A percentile compares a stretch with the other conserved stretches of the same genome.
Conservation (phyloP, 1,284 basidiomycete genomes). For the Phlebopus sp. region DNA sequence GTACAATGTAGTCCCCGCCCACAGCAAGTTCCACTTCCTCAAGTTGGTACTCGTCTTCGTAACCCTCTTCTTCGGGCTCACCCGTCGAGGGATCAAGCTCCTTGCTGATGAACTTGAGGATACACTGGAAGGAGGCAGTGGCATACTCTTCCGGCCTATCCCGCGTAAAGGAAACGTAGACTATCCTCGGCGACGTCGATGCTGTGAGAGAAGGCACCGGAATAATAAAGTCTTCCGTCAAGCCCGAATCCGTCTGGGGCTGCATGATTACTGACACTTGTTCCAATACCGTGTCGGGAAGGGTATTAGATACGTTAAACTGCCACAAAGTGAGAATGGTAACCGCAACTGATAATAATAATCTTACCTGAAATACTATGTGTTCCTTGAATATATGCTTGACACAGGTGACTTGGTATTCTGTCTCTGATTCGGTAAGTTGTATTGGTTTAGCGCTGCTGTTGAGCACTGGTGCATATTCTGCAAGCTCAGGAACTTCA, state of each 20-base stretch:
- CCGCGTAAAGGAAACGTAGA: constrained; percentile 95
- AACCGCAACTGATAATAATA: neutral
- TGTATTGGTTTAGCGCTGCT: constrained; percentile 80
- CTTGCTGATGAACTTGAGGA: constrained; percentile 96
- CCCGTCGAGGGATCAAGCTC: constrained; percentile 97
- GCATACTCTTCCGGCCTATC: constrained; percentile 76
- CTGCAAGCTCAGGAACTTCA: constrained; percentile 82
- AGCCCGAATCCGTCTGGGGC: constrained; percentile 68
- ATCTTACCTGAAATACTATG: constrained; percentile 89
- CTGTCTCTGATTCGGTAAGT: constrained; percentile 96
- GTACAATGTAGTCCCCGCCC: constrained; percentile 91
- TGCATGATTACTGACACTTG: constrained; percentile 95
- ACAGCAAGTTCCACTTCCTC: constrained; percentile 94
- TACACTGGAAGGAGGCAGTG: constrained; percentile 84
- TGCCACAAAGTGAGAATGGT: constrained; percentile 33
- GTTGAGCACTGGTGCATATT: constrained; percentile 87
- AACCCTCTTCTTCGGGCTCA: constrained; percentile 96
- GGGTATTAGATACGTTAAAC: constrained; percentile 99
- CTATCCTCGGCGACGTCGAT: constrained; percentile 71
- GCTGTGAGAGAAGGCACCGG: constrained; percentile 71
- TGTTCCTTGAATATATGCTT: constrained; percentile 98
- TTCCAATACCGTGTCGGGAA: constrained; percentile 96
- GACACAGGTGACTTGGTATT: constrained; percentile 95
- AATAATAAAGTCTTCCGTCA: constrained; percentile 96
- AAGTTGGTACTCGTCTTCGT: constrained; percentile 97